phyloP scores from a whole-genome alignment of 495 filamentous ascomycete genomes.

The Parathielavia appendiculata region DNA sequence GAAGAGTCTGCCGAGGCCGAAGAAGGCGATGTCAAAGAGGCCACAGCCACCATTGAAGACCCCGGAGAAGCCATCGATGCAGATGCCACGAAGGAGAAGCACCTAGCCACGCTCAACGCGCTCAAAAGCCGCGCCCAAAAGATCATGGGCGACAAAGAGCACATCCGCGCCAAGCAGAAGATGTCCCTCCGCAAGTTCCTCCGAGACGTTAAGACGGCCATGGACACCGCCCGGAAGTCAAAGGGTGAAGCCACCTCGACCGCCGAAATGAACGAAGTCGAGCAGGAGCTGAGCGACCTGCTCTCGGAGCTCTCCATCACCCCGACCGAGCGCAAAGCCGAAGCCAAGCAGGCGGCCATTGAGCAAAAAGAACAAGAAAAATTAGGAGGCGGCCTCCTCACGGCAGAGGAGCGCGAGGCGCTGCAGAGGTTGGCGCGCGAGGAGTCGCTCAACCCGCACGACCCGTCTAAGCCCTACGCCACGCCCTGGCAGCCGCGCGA shows the following conservation, averaged over 20 bases:
- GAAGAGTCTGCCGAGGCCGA: slow-evolving; percentile 25
- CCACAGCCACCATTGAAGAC: slow-evolving; percentile 18
- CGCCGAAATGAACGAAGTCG: slow-evolving; percentile 1
- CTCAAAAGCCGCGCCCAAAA: slow-evolving; percentile 25
- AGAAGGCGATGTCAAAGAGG: slow-evolving; percentile 30
- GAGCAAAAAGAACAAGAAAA: slow-evolving; percentile 26
- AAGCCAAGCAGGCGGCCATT: slow-evolving; percentile 1
- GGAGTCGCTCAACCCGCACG: slow-evolving; percentile 62
- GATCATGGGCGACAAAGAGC: slow-evolving; percentile 20
- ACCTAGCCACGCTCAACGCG: slow-evolving; percentile 25
- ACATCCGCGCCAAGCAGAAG: slow-evolving; percentile 34
- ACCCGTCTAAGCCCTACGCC: slow-evolving; percentile 73
- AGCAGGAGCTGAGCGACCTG: slow-evolving; percentile 29
- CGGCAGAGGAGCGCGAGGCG: slow-evolving; percentile 7
- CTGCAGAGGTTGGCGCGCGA: slow-evolving; percentile 29
- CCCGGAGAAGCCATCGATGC: slow-evolving; percentile 23
- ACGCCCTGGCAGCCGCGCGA: slow-evolving; percentile 87
- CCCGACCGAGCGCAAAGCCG: not conserved
- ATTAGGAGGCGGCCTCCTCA: slow-evolving; percentile 1
- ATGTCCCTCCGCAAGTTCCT: slow-evolving; percentile 33
- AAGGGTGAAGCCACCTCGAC: not conserved
- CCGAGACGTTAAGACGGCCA: slow-evolving; percentile 26
- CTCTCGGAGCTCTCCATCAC: slow-evolving; percentile 19
- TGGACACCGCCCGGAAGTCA: slow-evolving; percentile 22
- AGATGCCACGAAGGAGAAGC: slow-evolving; percentile 26